Percentiles rank a stretch among this genome's conserved stretches.
These are phyloP conservation scores for Microcos paniculata DNA, from an alignment of 345 rosid genomes.

Conservation along the genomic window DNA sequence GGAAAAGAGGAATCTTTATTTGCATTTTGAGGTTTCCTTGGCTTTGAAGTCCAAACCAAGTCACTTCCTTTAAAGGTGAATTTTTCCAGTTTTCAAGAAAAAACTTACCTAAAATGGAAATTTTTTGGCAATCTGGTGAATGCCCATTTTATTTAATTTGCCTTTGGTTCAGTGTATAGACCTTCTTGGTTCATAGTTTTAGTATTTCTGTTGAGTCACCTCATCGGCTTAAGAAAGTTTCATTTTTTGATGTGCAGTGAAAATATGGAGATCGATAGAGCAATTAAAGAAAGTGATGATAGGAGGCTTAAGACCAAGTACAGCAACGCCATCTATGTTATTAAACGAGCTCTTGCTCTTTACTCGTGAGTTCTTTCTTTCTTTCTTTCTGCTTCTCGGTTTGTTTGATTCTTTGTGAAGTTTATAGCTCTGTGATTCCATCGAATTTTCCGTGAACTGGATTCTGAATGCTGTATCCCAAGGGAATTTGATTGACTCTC, in stretches of 20 bases:
- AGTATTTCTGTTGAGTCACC: neutral
- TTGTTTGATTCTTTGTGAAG: conserved; percentile 9
- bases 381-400: neutral
- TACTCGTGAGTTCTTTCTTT: conserved; percentile 10
- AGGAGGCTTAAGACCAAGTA: conserved; percentile 90
- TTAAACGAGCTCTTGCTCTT: conserved; percentile 81
- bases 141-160: neutral
- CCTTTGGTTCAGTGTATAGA: neutral
- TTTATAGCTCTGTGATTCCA: neutral
- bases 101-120: neutral
- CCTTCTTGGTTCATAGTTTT: neutral
- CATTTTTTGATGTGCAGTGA: conserved; percentile 17
- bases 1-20: neutral
- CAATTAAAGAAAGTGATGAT: conserved; percentile 81
- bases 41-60: neutral
- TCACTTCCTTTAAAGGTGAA: neutral
- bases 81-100: neutral
- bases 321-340: conserved; percentile 84
- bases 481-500: neutral
- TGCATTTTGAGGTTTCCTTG: neutral
- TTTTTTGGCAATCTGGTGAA: neutral
- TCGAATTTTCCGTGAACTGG: neutral
- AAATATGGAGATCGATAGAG: conserved; percentile 86
- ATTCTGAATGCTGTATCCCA: neutral
- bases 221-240: neutral